Percentiles rank a stretch among this genome's conserved stretches.
These are phyloP conservation scores for Strobilomyces echinocephalus DNA, from an alignment of 768 basidiomycete species.

Conservation along the genomic window DNA sequence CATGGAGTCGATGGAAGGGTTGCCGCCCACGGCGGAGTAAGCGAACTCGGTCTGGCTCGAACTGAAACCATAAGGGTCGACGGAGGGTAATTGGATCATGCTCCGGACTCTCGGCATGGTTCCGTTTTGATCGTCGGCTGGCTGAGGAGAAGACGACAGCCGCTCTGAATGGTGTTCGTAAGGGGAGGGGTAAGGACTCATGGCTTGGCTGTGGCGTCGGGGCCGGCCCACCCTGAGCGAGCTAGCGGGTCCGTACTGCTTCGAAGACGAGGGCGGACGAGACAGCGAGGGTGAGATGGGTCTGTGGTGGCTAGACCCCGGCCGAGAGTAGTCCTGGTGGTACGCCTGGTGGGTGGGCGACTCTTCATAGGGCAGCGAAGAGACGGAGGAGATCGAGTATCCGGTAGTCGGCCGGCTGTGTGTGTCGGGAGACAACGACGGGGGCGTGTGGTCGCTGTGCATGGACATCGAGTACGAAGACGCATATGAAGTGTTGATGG, in stretches of 20 bases:
- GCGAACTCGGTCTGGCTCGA: constrained; percentile 76
- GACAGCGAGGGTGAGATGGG: constrained; percentile 57
- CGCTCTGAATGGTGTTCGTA: constrained; percentile 68
- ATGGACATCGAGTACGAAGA: constrained; percentile 68
- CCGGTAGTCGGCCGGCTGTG: constrained; percentile 76
- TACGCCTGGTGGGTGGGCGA: constrained; percentile 34
- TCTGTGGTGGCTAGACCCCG: constrained; percentile 69
- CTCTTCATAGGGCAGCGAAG: constrained; percentile 69
- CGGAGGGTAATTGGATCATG: constrained; percentile 77
- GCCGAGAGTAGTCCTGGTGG: constrained; percentile 64
- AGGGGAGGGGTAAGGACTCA: constrained; percentile 82
- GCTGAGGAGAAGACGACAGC: constrained; percentile 69
- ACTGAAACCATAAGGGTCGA: constrained; percentile 62
- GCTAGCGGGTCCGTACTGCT: constrained; percentile 43
- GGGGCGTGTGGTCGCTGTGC: constrained; percentile 65
- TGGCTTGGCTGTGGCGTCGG: constrained; percentile 79
- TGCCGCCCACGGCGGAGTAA: constrained; percentile 59
- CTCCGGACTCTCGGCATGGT: constrained; percentile 71
- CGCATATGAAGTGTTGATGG: constrained; percentile 66
- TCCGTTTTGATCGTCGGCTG: constrained; percentile 43
- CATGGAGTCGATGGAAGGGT: constrained; percentile 34
- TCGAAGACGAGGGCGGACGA: constrained; percentile 66
- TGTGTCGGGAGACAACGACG: constrained; percentile 66
- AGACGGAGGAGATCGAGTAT: constrained; percentile 81
- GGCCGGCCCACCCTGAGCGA: constrained; percentile 68